Conservation (phyloP, 768 basidiomycete species). For the Xanthoconium stramineum region DNA sequence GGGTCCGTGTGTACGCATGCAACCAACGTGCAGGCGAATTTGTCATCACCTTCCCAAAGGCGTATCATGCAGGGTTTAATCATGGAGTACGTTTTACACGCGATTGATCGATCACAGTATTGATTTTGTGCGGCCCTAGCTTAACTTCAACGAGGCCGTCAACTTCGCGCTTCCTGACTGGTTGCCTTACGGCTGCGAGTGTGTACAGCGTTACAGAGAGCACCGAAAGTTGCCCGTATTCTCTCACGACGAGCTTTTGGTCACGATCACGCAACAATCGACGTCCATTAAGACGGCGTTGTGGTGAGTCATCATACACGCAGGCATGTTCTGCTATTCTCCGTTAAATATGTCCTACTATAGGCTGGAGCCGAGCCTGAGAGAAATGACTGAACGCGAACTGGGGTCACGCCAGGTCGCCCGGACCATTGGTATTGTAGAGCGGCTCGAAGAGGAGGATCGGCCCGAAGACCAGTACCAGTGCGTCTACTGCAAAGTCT, state of each 20-base stretch:
- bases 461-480: slow-evolving; percentile 93
- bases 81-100: slow-evolving; percentile 74
- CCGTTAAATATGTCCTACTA: slow-evolving; percentile 19
- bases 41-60: slow-evolving; percentile 96
- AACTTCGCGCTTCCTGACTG: slow-evolving; percentile 98
- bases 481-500: slow-evolving; percentile 88
- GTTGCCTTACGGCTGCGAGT: slow-evolving; percentile 83
- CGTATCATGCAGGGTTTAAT: slow-evolving; percentile 97
- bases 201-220: slow-evolving; percentile 85
- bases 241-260: slow-evolving; percentile 94
- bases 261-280: slow-evolving; percentile 97
- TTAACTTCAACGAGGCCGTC: slow-evolving; percentile 99
- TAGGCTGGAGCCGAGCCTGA: slow-evolving; percentile 81
- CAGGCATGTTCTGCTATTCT: slow-evolving; percentile 12
- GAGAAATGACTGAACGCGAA: slow-evolving; percentile 89
- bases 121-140: slow-evolving; percentile 44
- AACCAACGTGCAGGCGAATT: slow-evolving; percentile 98
- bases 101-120: slow-evolving; percentile 21
- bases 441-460: slow-evolving; percentile 75
- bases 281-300: slow-evolving; percentile 87
- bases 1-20: slow-evolving; percentile 89
- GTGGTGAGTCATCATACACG: slow-evolving; percentile 57
- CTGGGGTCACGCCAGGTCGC: slow-evolving; percentile 61
- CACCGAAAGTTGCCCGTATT: slow-evolving; percentile 94
- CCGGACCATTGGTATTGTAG: slow-evolving; percentile 56